phyloP scores from a whole-genome alignment of 768 basidiomycete genomes.

The Pleurotus citrinopileatus region DNA sequence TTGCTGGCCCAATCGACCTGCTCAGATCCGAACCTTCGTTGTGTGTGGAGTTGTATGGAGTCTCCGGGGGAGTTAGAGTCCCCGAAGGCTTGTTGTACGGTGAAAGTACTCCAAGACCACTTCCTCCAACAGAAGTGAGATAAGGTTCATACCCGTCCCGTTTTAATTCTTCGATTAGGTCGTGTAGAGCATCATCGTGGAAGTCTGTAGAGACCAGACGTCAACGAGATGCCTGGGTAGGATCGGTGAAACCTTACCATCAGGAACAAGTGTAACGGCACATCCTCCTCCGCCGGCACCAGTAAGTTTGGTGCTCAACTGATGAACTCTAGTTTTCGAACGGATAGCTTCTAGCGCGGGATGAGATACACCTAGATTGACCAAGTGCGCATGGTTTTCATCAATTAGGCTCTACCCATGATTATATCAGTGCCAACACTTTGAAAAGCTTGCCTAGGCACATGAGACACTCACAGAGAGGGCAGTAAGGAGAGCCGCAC shows the following conservation, averaged over 20 bases:
- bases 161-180: conserved; percentile 59
- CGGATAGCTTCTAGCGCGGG: conserved; percentile 81
- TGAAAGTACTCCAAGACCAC: conserved; percentile 84
- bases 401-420: conserved; percentile 70
- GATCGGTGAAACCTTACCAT: conserved; percentile 53
- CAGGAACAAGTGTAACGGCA: conserved; percentile 91
- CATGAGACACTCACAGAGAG: conserved; percentile 58
- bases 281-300: conserved; percentile 99
- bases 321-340: conserved; percentile 57
- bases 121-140: conserved; percentile 90
- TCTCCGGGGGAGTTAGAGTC: conserved; percentile 45
- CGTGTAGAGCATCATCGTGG: conserved; percentile 50
- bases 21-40: neutral
- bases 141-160: conserved; percentile 76
- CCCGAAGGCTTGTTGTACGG: conserved; percentile 33
- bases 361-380: conserved; percentile 88
- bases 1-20: neutral
- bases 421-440: conserved; percentile 16
- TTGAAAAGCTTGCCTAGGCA: conserved; percentile 2
- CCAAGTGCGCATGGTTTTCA: conserved; percentile 88
- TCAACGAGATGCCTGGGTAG: neutral
- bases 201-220: conserved; percentile 55
- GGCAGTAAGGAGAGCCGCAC: conserved; percentile 58
- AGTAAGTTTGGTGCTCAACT: conserved; percentile 90
- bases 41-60: conserved; percentile 28